Percentiles rank a stretch among this genome's conserved stretches.
phyloP scores from a whole-genome alignment of 768 basidiomycete species.

The Amanita rubescens region DNA sequence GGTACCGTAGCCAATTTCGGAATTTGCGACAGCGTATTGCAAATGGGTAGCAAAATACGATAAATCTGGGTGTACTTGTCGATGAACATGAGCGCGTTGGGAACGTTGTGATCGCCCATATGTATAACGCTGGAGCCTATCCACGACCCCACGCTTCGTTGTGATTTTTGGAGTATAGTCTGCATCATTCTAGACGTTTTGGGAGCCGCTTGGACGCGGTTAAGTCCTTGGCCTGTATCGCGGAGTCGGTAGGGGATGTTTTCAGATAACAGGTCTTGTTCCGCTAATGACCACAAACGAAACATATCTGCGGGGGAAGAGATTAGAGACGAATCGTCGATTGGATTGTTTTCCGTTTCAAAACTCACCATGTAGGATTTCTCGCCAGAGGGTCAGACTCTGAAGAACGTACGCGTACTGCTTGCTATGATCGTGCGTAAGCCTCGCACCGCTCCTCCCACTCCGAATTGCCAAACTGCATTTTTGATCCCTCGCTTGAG shows the following conservation, averaged over 20 bases:
- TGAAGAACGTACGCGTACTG: slow-evolving; percentile 85
- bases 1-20: slow-evolving; percentile 59
- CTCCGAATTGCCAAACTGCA: slow-evolving; percentile 72
- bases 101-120: slow-evolving; percentile 85
- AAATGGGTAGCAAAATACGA: slow-evolving; percentile 82
- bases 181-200: slow-evolving; percentile 93
- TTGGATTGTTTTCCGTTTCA: background rate
- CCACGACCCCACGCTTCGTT: slow-evolving; percentile 76
- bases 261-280: slow-evolving; percentile 76
- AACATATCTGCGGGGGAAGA: slow-evolving; percentile 80
- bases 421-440: slow-evolving; percentile 79
- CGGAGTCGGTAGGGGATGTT: slow-evolving; percentile 69
- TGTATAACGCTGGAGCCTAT: slow-evolving; percentile 83
- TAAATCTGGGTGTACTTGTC: slow-evolving; percentile 93
- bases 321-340: too few relatives aligned
- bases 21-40: slow-evolving; percentile 73
- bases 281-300: slow-evolving; percentile 75
- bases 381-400: slow-evolving; percentile 81
- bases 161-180: slow-evolving; percentile 75
- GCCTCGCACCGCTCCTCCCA: slow-evolving; percentile 70
- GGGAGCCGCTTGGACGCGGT: slow-evolving; percentile 80
- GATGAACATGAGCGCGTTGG: slow-evolving; percentile 82
- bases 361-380: slow-evolving; percentile 68
- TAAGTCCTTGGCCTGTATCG: slow-evolving; percentile 87
- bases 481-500: slow-evolving; percentile 55